Percentiles rank a stretch among this genome's conserved stretches.
phyloP scores from a whole-genome alignment of 176 grass and related monocot species.

The Microstegium vimineum region DNA sequence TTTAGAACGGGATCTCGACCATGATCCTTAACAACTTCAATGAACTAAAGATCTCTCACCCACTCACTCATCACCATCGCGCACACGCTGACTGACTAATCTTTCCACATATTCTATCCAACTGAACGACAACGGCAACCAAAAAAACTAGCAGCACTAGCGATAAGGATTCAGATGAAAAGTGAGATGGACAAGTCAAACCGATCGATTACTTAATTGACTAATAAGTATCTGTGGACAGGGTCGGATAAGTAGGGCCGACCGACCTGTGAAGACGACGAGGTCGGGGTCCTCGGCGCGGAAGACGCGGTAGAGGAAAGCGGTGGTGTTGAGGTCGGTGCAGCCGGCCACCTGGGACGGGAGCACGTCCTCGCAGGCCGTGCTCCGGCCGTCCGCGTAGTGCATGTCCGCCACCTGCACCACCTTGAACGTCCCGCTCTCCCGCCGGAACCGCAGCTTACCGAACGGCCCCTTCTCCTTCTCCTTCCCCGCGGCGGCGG shows the following conservation, averaged over 20 bases:
- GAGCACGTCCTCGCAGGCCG: conserved; percentile 69
- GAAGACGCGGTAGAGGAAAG: conserved; percentile 78
- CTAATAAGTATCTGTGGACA: neutral
- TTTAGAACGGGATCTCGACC: neutral
- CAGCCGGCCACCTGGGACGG: conserved; percentile 47
- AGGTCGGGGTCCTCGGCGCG: conserved; percentile 89
- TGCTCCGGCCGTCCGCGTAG: conserved; percentile 67
- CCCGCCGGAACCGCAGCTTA: conserved; percentile 52
- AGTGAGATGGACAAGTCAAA: neutral
- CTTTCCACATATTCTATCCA: neutral
- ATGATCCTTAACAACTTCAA: neutral
- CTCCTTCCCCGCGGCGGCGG: neutral
- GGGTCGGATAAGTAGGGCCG: neutral
- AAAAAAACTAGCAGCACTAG: neutral
- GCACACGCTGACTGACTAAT: neutral
- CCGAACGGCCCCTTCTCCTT: neutral
- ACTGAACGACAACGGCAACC: neutral
- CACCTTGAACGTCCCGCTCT: conserved; percentile 78
- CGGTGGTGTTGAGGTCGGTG: conserved; percentile 98
- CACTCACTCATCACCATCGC: neutral
- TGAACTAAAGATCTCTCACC: neutral
- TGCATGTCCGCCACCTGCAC: conserved; percentile 98
- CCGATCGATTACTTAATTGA: neutral
- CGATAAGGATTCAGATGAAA: neutral
- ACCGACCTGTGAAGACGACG: conserved; percentile 81